phyloP scores from a whole-genome alignment of 2,329 filamentous ascomycete genomes.

The Alternaria gansuensis region DNA sequence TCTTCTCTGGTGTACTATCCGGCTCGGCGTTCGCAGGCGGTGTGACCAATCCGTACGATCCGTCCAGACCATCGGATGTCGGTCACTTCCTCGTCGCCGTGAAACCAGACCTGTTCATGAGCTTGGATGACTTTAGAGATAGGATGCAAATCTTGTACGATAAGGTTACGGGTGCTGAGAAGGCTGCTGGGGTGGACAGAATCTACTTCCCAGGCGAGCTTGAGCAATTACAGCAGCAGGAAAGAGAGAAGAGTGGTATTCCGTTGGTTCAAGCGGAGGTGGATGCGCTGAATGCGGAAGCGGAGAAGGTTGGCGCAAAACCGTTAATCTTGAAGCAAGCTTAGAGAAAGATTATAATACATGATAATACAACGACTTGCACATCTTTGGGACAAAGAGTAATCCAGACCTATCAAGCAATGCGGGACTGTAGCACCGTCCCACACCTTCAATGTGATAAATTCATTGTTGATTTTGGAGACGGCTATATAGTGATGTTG shows the following conservation, averaged over 20 bases:
- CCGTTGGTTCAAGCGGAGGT: slow-evolving; percentile 60
- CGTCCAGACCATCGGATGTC: slow-evolving; percentile 72
- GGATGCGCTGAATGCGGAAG: slow-evolving; percentile 60
- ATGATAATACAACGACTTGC: not conserved
- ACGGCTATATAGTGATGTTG: no score
- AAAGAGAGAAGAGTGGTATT: slow-evolving; percentile 56
- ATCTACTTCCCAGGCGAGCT: slow-evolving; percentile 64
- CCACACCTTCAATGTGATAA: not conserved
- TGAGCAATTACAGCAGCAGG: slow-evolving; percentile 23
- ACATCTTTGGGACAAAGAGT: not conserved
- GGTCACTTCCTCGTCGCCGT: slow-evolving; percentile 73
- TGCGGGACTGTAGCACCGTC: not conserved
- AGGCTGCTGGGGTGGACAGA: slow-evolving; percentile 62
- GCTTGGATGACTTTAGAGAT: slow-evolving; percentile 71
- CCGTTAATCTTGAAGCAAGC: not conserved
- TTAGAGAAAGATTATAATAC: not conserved
- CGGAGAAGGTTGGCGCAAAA: slow-evolving; percentile 52
- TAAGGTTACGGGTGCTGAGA: slow-evolving; percentile 62
- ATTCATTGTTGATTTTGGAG: not conserved
- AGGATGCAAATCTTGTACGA: slow-evolving; percentile 68
- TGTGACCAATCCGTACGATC: slow-evolving; percentile 79
- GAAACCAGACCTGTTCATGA: slow-evolving; percentile 78
- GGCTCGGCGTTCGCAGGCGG: slow-evolving; percentile 81
- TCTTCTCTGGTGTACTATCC: slow-evolving; percentile 81
- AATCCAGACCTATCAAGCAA: not conserved